Percentiles rank a stretch among this genome's conserved stretches.
phyloP scores from a whole-genome alignment of 305 asterid species.

The Fraxinus floribunda region DNA sequence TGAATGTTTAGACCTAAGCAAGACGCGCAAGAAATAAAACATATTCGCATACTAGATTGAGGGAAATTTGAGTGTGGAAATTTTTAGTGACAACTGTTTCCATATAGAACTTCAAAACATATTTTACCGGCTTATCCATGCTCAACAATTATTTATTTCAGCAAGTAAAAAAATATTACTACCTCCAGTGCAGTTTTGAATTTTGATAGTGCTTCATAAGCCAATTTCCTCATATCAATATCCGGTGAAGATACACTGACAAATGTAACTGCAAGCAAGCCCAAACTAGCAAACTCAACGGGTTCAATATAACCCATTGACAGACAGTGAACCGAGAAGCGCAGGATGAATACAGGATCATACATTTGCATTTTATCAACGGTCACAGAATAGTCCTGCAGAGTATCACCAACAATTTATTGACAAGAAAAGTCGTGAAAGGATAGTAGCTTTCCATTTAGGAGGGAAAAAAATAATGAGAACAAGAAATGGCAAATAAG shows the following conservation, averaged over 20 bases:
- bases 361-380: constrained; percentile 51
- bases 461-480: constrained; percentile 7
- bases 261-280: constrained; percentile 81
- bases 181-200: constrained; percentile 79
- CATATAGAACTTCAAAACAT: background rate
- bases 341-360: constrained; percentile 87
- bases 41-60: background rate
- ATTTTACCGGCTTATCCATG: background rate
- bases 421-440: background rate
- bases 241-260: constrained; percentile 81
- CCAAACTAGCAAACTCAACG: constrained; percentile 76
- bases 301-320: constrained; percentile 75
- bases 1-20: background rate
- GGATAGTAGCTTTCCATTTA: constrained; percentile 4
- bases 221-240: constrained; percentile 73
- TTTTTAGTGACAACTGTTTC: background rate
- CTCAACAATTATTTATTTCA: background rate
- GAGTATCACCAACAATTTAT: constrained; percentile 16
- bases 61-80: background rate
- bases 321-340: constrained; percentile 77
- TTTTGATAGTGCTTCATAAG: constrained; percentile 64
- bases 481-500: constrained; percentile 20
- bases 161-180: constrained; percentile 13
- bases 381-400: constrained; percentile 47
- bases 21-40: background rate